Conservation (phyloP, 2,329 filamentous ascomycete genomes). For the Diatrype stigma region DNA sequence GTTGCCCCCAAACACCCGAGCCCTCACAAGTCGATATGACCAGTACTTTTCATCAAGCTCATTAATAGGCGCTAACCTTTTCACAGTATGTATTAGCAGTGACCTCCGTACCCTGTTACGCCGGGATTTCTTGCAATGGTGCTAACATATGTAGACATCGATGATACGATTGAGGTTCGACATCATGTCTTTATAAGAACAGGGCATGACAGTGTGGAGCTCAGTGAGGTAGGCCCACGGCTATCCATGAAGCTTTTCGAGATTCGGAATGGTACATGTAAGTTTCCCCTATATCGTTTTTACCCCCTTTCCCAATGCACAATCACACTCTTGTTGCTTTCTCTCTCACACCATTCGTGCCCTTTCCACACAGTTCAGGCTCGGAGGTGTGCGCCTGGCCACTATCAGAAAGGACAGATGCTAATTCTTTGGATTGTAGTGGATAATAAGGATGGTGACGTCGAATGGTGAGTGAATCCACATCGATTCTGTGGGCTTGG, state of each 20-base stretch:
- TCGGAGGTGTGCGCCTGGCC: too few relatives aligned
- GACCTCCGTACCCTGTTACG: neutral
- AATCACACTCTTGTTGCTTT: too few relatives aligned
- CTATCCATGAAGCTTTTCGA: slow-evolving; percentile 98
- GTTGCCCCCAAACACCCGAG: slow-evolving; percentile 59
- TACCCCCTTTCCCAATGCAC: neutral
- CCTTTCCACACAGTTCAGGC: too few relatives aligned
- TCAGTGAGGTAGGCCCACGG: slow-evolving; percentile 84
- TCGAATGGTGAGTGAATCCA: slow-evolving; percentile 61
- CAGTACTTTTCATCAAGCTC: neutral
- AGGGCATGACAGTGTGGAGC: slow-evolving; percentile 80
- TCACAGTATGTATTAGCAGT: neutral
- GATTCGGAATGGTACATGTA: slow-evolving; percentile 69
- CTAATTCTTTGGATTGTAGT: slow-evolving; percentile 42
- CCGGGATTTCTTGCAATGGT: slow-evolving; percentile 39
- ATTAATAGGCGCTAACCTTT: neutral
- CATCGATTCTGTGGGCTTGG: neutral
- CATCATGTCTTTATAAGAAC: slow-evolving; percentile 95
- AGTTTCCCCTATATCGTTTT: neutral
- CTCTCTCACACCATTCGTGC: too few relatives aligned
- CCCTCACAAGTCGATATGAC: too few relatives aligned
- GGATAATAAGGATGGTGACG: slow-evolving; percentile 91
- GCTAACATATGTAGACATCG: slow-evolving; percentile 60
- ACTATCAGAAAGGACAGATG: neutral
- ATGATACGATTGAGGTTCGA: slow-evolving; percentile 88